Evolutionary conservation across 805 yeast species (phyloP), one percentile per base, ranked within the genome.

Genomic region (Ogataea ganodermae): DNA sequence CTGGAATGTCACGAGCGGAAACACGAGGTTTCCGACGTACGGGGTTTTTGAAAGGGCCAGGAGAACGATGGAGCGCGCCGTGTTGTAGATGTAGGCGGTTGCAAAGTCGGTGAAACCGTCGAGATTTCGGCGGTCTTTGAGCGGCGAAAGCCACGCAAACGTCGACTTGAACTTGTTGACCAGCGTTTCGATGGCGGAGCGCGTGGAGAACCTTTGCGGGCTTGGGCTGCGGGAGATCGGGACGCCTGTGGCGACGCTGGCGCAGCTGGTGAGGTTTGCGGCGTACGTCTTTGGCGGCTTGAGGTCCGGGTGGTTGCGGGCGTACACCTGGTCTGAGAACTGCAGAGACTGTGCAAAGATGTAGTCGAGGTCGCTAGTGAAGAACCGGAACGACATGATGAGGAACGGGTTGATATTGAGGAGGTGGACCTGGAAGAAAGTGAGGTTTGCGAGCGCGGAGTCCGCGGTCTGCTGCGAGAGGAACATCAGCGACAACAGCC

Each of bases 1-100:
- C 47, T 68, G 69, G 54, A 78, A 76, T 3, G 81, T 68, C 10
- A 69, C 58, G 0, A 69, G 46, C 1, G 80, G 76, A 13, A 78
- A 57, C 3, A 74, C 64, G 16, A 75, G 48, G 3, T 65, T 46
- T 1, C 81, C 81, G 13, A 75, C 47, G 20, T 63, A 59, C 1
- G 84, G 81, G 6, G 73, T 46, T 45, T 60, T 58, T 7, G 74
- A 63, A n/a, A 71, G 46, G 3, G 62, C 22, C 45, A 66, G 72
- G 12, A 74, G 49, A 8, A 59, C 52, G 14, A 71, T 44, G 23
- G 71, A 70, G 35, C 58, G 42, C 6, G 49, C 51, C 4, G 71
- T 42, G 24, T 61, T 63, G 23, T 52, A 50, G 2, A 60, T 12
- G 50, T 69, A 69, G 20, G 67, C 48, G 6, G 48, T 46, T 4